phyloP scores from a whole-genome alignment of 495 filamentous ascomycete genomes.

The Neurospora sp. region DNA sequence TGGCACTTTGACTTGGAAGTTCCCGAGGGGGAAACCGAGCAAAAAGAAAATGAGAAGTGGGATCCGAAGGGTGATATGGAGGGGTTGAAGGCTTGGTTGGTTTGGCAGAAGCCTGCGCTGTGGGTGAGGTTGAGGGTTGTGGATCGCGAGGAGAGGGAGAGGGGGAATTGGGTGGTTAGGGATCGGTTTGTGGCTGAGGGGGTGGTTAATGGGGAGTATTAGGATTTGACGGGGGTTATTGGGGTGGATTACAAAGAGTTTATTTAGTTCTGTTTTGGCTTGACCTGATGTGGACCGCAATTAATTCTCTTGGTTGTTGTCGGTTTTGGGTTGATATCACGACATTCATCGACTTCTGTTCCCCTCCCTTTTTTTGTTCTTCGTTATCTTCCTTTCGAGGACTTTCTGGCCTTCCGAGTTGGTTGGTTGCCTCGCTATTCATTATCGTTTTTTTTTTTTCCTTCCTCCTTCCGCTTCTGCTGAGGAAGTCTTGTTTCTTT shows the following conservation, averaged over 20 bases:
- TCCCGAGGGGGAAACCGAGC: neutral
- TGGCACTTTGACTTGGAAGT: conserved; percentile 3
- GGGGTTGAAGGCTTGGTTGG: conserved; percentile 3
- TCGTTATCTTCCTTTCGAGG: too few species aligned
- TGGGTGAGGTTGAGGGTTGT: conserved; percentile 2
- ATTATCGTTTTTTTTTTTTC: too few species aligned
- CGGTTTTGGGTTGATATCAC: too few species aligned
- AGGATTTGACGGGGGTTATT: neutral
- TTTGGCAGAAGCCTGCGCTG: conserved; percentile 3
- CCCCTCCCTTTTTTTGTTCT: too few species aligned
- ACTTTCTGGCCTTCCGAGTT: too few species aligned
- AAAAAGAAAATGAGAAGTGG: conserved; percentile 1
- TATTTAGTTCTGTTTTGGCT: neutral
- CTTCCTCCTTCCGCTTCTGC: too few species aligned
- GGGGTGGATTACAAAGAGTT: neutral
- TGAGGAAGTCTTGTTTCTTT: neutral
- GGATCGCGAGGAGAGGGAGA: neutral
- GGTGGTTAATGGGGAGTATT: neutral
- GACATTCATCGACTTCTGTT: too few species aligned
- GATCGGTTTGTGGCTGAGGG: neutral
- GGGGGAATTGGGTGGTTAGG: neutral
- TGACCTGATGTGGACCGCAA: too few species aligned
- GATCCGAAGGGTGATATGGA: neutral
- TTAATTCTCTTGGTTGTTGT: too few species aligned
- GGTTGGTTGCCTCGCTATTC: too few species aligned